These are phyloP conservation scores for Mucor lusitanicus DNA, from an alignment of 371 early-diverging fungal species.

Conservation along the genomic window DNA sequence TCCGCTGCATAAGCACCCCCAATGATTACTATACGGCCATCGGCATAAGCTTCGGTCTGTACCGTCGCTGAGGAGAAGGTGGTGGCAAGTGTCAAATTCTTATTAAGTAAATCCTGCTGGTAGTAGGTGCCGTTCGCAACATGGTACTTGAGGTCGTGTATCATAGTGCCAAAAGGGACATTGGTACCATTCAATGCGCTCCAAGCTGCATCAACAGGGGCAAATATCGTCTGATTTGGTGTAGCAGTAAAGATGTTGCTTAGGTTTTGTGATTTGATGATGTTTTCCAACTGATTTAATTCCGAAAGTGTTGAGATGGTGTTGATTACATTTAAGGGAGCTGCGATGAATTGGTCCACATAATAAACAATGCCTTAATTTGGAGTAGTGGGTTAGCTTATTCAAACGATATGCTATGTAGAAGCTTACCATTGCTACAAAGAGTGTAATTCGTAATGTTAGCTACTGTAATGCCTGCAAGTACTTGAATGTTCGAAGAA, in stretches of 20 bases:
- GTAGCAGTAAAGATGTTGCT: constrained; percentile 20
- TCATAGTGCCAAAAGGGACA: constrained; percentile 31
- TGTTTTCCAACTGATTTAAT: constrained; percentile 17
- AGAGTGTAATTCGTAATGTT: constrained; percentile 15
- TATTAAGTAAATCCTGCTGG: constrained; percentile 10
- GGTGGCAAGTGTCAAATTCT: constrained; percentile 10
- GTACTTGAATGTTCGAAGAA: constrained; percentile 9
- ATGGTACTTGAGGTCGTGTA: constrained; percentile 33
- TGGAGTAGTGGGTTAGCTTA: neutral
- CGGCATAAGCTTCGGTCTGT: constrained; percentile 1
- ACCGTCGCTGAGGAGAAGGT: constrained; percentile 9
- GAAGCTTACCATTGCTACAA: constrained; percentile 33
- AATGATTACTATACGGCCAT: constrained; percentile 6
- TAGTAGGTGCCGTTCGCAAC: constrained; percentile 25
- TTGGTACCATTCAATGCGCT: constrained; percentile 15
- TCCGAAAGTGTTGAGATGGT: constrained; percentile 26
- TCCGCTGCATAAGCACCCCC: neutral
- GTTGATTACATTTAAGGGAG: constrained; percentile 19
- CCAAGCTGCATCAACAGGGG: constrained; percentile 31
- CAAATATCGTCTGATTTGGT: constrained; percentile 32
- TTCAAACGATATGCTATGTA: neutral
- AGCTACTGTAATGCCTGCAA: constrained; percentile 23
- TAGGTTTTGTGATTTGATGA: constrained; percentile 25
- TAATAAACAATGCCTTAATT: constrained; percentile 29
- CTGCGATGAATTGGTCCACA: constrained; percentile 21